Percentiles rank a stretch among this genome's conserved stretches.
Evolutionary conservation across 805 yeast species (phyloP).

Genomic region (Hanseniaspora nectarophila): DNA sequence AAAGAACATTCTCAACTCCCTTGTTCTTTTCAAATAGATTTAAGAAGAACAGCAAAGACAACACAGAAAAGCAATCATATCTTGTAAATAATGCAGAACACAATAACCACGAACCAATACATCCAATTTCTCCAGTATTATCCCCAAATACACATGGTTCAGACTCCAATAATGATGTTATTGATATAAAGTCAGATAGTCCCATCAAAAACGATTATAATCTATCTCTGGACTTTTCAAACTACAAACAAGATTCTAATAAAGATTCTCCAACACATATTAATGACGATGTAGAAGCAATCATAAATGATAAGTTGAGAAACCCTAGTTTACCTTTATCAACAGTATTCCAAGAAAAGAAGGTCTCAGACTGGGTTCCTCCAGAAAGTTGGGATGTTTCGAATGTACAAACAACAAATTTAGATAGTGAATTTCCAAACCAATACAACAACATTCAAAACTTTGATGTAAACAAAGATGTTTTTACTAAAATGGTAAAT

Average conservation of each 20-base stretch:
- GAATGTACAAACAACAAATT: not conserved
- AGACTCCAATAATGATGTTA: too few species aligned
- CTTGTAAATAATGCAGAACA: too few species aligned
- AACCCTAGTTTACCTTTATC: not conserved
- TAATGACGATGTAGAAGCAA: not conserved
- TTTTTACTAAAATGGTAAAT: not conserved
- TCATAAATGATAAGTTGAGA: not conserved
- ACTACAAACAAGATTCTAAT: not conserved
- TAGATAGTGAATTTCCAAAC: not conserved
- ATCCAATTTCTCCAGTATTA: not conserved
- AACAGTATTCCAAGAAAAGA: not conserved
- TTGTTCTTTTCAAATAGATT: conserved; percentile 12
- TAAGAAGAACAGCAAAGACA: not conserved
- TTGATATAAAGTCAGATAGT: too few species aligned
- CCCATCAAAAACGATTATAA: not conserved
- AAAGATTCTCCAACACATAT: not conserved
- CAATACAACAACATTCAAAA: too few species aligned
- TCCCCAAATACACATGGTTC: too few species aligned
- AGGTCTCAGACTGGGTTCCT: conserved; percentile 3
- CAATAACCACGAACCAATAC: too few species aligned
- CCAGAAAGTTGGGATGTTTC: conserved; percentile 16
- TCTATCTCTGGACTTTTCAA: not conserved
- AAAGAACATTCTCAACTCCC: conserved; percentile 12
- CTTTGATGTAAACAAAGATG: not conserved
- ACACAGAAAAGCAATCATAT: not conserved